A percentile compares a stretch with the other conserved stretches of the same genome.
phyloP scores from a whole-genome alignment of 169 alveolate genomes.

The Plasmodium falciparum region DNA sequence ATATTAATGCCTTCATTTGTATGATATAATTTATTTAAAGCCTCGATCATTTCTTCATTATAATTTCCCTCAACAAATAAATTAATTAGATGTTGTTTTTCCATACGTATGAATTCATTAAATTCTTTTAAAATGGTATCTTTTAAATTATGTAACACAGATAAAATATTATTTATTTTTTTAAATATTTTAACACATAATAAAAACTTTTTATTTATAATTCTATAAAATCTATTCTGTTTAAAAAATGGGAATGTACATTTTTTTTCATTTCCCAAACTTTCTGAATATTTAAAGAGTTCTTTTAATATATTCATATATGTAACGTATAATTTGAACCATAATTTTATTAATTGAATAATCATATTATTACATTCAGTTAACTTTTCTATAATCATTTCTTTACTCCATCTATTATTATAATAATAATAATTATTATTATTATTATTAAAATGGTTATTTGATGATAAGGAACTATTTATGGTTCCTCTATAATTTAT shows the following conservation, averaged over 20 bases:
- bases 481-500: background rate
- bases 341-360: conserved; percentile 19
- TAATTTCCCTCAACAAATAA: conserved; percentile 53
- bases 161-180: conserved; percentile 18
- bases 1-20: conserved; percentile 18
- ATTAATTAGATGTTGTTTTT: conserved; percentile 40
- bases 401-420: background rate
- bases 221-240: conserved; percentile 14
- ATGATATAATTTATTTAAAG: conserved; percentile 15
- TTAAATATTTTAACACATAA: conserved; percentile 6
- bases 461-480: background rate
- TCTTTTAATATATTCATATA: conserved; percentile 8
- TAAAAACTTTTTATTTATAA: conserved; percentile 12
- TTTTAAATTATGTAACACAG: conserved; percentile 9
- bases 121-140: conserved; percentile 12
- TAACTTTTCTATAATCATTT: conserved; percentile 24
- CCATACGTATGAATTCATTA: conserved; percentile 9
- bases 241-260: too few species aligned
- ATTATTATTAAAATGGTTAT: background rate
- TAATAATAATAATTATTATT: conserved; percentile 1
- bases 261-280: background rate
- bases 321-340: conserved; percentile 10
- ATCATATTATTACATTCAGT: conserved; percentile 16
- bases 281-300: background rate
- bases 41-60: conserved; percentile 22